These are phyloP conservation scores for Tuber borchii DNA, from an alignment of 495 filamentous ascomycete genomes.

Conservation along the genomic window DNA sequence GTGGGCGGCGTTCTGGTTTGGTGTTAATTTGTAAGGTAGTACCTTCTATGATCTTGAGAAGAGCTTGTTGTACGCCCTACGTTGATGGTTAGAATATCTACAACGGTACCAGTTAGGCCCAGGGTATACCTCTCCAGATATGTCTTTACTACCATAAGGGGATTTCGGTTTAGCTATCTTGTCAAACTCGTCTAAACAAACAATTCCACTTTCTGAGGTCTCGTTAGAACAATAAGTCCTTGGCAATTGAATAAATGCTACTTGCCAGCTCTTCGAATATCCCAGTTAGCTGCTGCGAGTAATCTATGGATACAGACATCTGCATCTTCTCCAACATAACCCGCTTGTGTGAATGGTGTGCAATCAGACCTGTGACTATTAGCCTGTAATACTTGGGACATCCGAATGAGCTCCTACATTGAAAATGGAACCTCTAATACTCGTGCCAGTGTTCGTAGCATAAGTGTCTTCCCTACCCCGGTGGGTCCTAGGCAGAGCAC, in stretches of 20 bases:
- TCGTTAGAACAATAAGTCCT: not conserved
- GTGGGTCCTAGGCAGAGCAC: constrained; percentile 88
- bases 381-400: constrained; percentile 7
- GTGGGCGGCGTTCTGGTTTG: constrained; percentile 61
- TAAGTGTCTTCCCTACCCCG: constrained; percentile 93
- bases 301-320: constrained; percentile 87
- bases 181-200: constrained; percentile 93
- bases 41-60: constrained; percentile 92
- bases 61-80: constrained; percentile 82
- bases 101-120: not conserved
- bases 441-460: constrained; percentile 62
- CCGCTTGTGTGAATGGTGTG: constrained; percentile 92
- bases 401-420: constrained; percentile 48
- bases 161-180: constrained; percentile 77
- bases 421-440: constrained; percentile 89
- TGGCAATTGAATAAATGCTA: not conserved
- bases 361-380: constrained; percentile 61
- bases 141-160: constrained; percentile 52
- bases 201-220: constrained; percentile 72
- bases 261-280: constrained; percentile 55
- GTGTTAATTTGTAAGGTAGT: constrained; percentile 84
- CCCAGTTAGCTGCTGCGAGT: constrained; percentile 82
- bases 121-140: constrained; percentile 36
- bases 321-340: constrained; percentile 94
- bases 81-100: not conserved